A percentile compares a stretch with the other conserved stretches of the same genome.
Evolutionary conservation across 1,284 basidiomycete species (phyloP).

Genomic region (Boletus mariae): DNA sequence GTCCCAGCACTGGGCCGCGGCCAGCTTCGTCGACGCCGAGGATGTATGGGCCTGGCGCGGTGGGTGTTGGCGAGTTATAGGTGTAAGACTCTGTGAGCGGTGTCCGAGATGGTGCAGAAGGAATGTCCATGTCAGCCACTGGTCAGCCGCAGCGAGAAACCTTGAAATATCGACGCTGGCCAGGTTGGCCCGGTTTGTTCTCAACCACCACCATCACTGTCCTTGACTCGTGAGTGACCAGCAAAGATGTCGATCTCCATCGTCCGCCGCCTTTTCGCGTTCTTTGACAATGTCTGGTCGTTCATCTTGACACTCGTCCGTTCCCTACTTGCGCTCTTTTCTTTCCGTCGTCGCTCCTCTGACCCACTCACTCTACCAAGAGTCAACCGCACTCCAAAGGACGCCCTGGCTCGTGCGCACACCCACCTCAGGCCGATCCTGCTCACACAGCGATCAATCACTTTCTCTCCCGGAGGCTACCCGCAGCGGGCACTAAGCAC

Average conservation of each 20-base stretch:
- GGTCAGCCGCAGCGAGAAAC: slow-evolving; percentile 19
- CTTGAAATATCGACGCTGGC: slow-evolving; percentile 18
- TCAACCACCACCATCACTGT: background rate
- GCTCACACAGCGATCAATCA: slow-evolving; percentile 19
- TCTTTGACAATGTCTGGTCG: slow-evolving; percentile 25
- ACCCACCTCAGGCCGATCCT: slow-evolving; percentile 22
- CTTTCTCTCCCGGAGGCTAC: background rate
- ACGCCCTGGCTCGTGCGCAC: slow-evolving; percentile 15
- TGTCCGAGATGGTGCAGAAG: slow-evolving; percentile 49
- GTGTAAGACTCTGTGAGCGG: slow-evolving; percentile 75
- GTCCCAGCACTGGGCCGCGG: slow-evolving; percentile 89
- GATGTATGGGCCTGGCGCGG: slow-evolving; percentile 68
- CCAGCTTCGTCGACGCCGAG: slow-evolving; percentile 98
- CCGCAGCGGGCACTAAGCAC: slow-evolving; percentile 7
- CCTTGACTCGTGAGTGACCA: slow-evolving; percentile 6
- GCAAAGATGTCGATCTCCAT: slow-evolving; percentile 11
- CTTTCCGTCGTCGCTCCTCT: slow-evolving; percentile 8
- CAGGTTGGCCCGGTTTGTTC: background rate
- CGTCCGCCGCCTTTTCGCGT: slow-evolving; percentile 10
- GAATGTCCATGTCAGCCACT: slow-evolving; percentile 32
- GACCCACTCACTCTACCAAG: slow-evolving; percentile 14
- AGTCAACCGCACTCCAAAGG: slow-evolving; percentile 3
- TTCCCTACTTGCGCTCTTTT: slow-evolving; percentile 26
- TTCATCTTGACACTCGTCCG: slow-evolving; percentile 30
- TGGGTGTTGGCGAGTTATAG: slow-evolving; percentile 73